Base-by-base conservation (phyloP, 306 rosid species). In the Vachellia pachyceras region DNA sequence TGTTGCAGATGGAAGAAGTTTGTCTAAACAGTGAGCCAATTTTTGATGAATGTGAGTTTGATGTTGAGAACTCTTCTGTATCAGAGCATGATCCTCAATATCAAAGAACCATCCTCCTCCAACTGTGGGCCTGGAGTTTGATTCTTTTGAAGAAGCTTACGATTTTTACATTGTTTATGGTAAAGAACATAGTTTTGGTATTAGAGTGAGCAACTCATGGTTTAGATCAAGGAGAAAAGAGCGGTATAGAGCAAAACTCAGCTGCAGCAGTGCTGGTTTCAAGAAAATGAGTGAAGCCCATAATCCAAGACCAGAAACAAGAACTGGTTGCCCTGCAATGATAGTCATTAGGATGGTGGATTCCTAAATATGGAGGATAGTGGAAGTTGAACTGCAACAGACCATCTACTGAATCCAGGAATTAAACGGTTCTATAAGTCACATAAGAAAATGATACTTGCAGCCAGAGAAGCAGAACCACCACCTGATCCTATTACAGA, bases 251-350 rank as follows among this genome's bases (percentile, higher is more conserved):
- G 95, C 92, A 79, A 90, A 89, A 82, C 87, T 90, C 63, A 88
- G 97, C 80, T 92, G 95, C 87, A 90, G 95, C 73, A 92, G 90
- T 84, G 95, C 93, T 40, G 94, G 97, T 70, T 92, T 92, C 86
- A 89, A 92, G 90, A 92, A 90, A 83, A 92, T 85, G 87, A 92
- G 95, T 61, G 89, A 88, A 64, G 95, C 93, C 67, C 89, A 88
- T 77, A 89, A 92, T 84, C 95, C 92, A 45, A 87, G 93, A 75
- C 93, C 93, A 3, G 95, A 92, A 84, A 92, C 97, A 55, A 86
- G 97, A 82, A 92, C 97, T 47, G 93, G 97, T 73, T 90, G 94
- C 83, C 94, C 97, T 52, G 94, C 97, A 67, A 89, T 92, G 97
- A 75, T 92, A 65, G 89, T 90, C 82, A 87, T 92, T 85, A 88